Percentiles rank a stretch among this genome's conserved stretches.
Conservation (phyloP, 2,329 filamentous ascomycete genomes). For the Myriosclerotinia duriaeana region DNA sequence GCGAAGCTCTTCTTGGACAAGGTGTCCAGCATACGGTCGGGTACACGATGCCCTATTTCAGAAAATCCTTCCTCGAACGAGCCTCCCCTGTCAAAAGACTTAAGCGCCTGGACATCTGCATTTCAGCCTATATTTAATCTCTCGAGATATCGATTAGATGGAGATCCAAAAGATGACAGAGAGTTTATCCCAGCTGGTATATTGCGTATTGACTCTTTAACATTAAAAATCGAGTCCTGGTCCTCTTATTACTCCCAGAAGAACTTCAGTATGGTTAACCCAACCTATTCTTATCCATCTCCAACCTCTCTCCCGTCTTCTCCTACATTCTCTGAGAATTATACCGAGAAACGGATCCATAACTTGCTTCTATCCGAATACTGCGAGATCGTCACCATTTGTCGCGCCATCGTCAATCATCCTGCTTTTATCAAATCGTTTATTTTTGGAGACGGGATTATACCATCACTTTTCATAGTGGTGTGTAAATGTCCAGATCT, state of each 20-base stretch:
- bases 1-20: too few relatives aligned
- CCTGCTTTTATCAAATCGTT: conserved; percentile 27
- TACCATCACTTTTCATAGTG: conserved; percentile 26
- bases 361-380: neutral
- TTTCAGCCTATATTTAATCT: neutral
- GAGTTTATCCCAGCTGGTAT: neutral
- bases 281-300: neutral
- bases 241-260: neutral
- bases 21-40: too few relatives aligned
- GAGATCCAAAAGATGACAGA: neutral
- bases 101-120: neutral
- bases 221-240: neutral
- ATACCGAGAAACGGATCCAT: too few relatives aligned
- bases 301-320: neutral
- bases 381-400: conserved; percentile 25
- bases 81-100: neutral
- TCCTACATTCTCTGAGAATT: too few relatives aligned
- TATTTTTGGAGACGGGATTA: conserved; percentile 28
- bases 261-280: too few relatives aligned
- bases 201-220: neutral
- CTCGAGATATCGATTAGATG: neutral
- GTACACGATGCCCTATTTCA: neutral
- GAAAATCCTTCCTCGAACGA: neutral
- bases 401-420: conserved; percentile 17
- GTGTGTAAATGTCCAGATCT: conserved; percentile 20